These are phyloP conservation scores for Colletotrichum karsti DNA, from an alignment of 2,329 filamentous ascomycete species.

Conservation along the genomic window DNA sequence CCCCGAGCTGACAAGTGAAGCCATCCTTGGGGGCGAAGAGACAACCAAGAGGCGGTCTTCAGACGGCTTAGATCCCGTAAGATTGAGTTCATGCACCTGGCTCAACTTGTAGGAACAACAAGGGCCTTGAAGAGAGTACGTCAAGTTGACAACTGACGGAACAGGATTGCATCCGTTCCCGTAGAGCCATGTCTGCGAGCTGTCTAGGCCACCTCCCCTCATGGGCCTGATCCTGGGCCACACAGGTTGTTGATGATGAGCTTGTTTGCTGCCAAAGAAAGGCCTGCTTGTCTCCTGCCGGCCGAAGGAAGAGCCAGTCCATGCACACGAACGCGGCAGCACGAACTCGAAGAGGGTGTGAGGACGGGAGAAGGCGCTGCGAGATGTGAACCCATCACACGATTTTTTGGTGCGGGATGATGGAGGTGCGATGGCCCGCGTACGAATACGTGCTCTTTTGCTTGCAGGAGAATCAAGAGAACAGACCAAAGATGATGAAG, in stretches of 20 bases:
- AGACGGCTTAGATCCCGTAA: background rate
- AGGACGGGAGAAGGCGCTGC: background rate
- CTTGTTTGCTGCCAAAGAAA: background rate
- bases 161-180: background rate
- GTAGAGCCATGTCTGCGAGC: background rate
- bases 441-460: constrained; percentile 2
- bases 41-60: background rate
- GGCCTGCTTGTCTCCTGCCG: background rate
- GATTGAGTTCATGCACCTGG: constrained; percentile 10
- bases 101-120: background rate
- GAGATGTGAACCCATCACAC: background rate
- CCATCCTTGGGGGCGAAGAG: background rate
- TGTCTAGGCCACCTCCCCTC: background rate
- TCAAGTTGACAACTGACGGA: background rate
- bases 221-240: background rate
- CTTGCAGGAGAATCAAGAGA: background rate
- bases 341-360: background rate
- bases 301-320: background rate
- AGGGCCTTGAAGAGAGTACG: background rate
- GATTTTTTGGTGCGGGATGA: background rate
- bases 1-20: background rate
- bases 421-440: background rate
- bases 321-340: background rate
- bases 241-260: background rate
- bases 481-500: background rate